Percentiles rank a stretch among this genome's conserved stretches.
These are phyloP conservation scores for Primulina huaijiensis DNA, from an alignment of 257 asterid genomes.

Conservation along the genomic window DNA sequence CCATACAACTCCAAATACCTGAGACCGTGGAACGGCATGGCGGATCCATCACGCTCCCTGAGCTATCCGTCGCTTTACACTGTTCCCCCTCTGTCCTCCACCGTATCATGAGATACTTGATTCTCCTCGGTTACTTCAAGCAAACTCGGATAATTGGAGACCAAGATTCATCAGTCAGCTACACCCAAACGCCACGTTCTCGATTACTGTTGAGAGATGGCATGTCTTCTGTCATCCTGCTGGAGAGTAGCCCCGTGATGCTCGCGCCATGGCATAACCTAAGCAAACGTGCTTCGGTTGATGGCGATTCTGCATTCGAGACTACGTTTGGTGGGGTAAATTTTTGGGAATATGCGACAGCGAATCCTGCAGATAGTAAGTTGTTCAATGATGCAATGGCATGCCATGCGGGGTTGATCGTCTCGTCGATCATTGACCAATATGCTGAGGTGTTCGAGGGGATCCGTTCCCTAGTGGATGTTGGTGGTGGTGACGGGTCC, in stretches of 20 bases:
- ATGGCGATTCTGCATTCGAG: constrained; percentile 33
- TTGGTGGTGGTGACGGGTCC: constrained; percentile 76
- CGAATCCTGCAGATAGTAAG: constrained; percentile 32
- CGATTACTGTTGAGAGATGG: constrained; percentile 36
- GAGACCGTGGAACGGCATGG: constrained; percentile 50
- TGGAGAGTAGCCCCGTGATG: constrained; percentile 56
- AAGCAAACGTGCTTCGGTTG: constrained; percentile 22
- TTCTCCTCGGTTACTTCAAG: constrained; percentile 43
- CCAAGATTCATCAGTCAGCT: constrained; percentile 19
- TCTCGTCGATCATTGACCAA: constrained; percentile 31
- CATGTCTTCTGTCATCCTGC: constrained; percentile 41
- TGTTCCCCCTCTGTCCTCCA: constrained; percentile 48
- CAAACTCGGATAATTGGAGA: neutral
- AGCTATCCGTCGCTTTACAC: constrained; percentile 43
- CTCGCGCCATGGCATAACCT: constrained; percentile 63
- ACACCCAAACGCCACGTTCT: constrained; percentile 58
- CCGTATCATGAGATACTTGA: constrained; percentile 67
- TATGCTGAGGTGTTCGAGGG: constrained; percentile 46
- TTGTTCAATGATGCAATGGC: constrained; percentile 57
- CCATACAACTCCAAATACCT: constrained; percentile 62
- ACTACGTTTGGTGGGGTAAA: constrained; percentile 39
- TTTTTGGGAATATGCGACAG: constrained; percentile 36
- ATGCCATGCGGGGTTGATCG: constrained; percentile 30
- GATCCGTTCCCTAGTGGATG: constrained; percentile 52
- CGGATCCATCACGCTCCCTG: constrained; percentile 37